Evolutionary conservation across 176 grass and related monocot genomes (phyloP).

Genomic region (Pontederia paniculata): DNA sequence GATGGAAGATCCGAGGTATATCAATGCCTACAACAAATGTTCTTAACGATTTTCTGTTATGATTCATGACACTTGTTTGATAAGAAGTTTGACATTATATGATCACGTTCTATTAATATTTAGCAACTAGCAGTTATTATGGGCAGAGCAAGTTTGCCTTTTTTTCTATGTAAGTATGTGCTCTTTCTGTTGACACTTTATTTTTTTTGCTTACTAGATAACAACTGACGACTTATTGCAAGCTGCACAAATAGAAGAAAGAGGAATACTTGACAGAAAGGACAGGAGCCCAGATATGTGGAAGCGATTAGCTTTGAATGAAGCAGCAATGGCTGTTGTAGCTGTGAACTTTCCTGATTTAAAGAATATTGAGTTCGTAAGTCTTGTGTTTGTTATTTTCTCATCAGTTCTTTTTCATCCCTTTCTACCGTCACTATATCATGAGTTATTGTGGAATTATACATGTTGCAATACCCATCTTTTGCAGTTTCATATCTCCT

Average conservation of each 20-base stretch:
- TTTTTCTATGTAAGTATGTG: background rate
- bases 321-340: conserved; percentile 28
- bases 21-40: background rate
- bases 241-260: conserved; percentile 33
- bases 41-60: too few species aligned
- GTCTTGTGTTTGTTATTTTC: background rate
- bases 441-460: too few species aligned
- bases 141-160: background rate
- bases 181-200: background rate
- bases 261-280: conserved; percentile 24
- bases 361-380: conserved; percentile 28
- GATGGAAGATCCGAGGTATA: conserved; percentile 28
- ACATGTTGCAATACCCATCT: too few species aligned
- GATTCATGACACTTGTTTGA: too few species aligned
- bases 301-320: conserved; percentile 24
- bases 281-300: conserved; percentile 23
- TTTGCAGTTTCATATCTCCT: too few species aligned
- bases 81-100: too few species aligned
- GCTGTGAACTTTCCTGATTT: conserved; percentile 30
- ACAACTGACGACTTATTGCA: conserved; percentile 29
- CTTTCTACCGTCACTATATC: too few species aligned
- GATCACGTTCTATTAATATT: too few species aligned
- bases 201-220: conserved; percentile 11
- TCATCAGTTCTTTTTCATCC: background rate
- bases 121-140: too few species aligned